Evolutionary conservation across 106 monocot genomes (phyloP), one percentile per base, ranked within the genome.

Genomic region (Xerophyta viscosa): DNA sequence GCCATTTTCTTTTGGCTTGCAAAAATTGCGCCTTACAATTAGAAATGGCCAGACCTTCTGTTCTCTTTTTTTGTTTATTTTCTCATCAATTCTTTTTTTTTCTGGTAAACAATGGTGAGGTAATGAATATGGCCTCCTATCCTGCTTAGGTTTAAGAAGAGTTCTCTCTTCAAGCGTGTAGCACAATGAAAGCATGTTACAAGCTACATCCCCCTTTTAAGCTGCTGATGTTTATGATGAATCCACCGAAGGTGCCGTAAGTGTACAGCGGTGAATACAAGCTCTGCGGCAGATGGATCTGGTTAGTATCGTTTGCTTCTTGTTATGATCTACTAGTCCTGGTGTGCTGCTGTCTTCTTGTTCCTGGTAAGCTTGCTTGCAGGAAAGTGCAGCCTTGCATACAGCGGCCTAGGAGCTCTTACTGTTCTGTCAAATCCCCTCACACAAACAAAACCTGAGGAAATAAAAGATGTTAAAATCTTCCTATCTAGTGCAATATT

Each of bases 381-480:
- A 21, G 60, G 60, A 31, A 47, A 61, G 31, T 61, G 60, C 31
- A 61, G 31, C 27, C 60, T 61, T 46, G 60, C 60, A 48, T 30
- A 46, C 4, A 61, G 47, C 21, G 60, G 60, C 20, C 7, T 46
- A 29, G 60, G 60, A 8, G 60, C 28, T 20, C 60, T 61, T 31
- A 47, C 22, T 31, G 20, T 47, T 21, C 48, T 26, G 31, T 61
- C 60, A 46, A 61, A 61, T 33, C 60, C 60, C 48, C 60, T 29
- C 4, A 61, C 60, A 48, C 60, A 61, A 46, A 61, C 60, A 48
- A 47, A 61, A 19, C 60, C 60, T 61, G 47, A 27, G 48, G 21
- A 31, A 42, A 3, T 20, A 19, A 46, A 30, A 56, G 33, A n/a
- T 22, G 8, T 33, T 20, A 19, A 31, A 31, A 9, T 3, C 33